Conservation (phyloP, 352 stramenopile species). For the Phytophthora megakarya region DNA sequence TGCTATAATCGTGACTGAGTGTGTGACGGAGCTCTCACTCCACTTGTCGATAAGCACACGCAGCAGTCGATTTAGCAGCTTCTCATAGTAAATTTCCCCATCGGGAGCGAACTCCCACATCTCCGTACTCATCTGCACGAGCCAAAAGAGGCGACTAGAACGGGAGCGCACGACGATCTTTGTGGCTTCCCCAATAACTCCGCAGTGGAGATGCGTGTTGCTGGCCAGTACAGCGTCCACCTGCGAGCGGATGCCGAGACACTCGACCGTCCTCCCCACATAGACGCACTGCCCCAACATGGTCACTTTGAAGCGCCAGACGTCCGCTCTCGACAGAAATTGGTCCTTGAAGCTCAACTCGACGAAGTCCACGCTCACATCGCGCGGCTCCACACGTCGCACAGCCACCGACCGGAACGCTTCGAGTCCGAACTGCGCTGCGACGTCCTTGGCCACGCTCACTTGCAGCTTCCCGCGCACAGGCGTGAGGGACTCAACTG, state of each 20-base stretch:
- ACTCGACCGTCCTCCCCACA: conserved; percentile 70
- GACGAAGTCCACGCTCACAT: conserved; percentile 82
- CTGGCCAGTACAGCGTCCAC: conserved; percentile 91
- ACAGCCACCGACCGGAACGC: conserved; percentile 61
- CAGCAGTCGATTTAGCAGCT: conserved; percentile 84
- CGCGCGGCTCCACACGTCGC: conserved; percentile 55
- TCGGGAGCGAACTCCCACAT: conserved; percentile 93
- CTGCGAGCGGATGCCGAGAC: conserved; percentile 83
- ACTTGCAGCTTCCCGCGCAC: conserved; percentile 79
- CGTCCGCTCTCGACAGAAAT: conserved; percentile 90
- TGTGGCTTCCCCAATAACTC: conserved; percentile 94
- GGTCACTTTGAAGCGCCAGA: conserved; percentile 89
- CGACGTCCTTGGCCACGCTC: conserved; percentile 77
- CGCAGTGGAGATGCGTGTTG: conserved; percentile 78
- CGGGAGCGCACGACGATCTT: conserved; percentile 96
- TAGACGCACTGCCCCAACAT: conserved; percentile 80
- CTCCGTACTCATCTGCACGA: conserved; percentile 96
- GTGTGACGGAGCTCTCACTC: conserved; percentile 83
- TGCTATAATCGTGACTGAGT: conserved; percentile 93
- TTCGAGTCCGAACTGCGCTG: conserved; percentile 75
- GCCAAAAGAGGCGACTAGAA: conserved; percentile 96
- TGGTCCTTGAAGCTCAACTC: conserved; percentile 92
- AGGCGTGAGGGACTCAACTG: conserved; percentile 64
- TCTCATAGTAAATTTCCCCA: conserved; percentile 92
- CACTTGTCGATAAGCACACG: conserved; percentile 83